A percentile compares a stretch with the other conserved stretches of the same genome.
Conservation (phyloP, 2,329 filamentous ascomycete genomes). For the Apiospora sp. region DNA sequence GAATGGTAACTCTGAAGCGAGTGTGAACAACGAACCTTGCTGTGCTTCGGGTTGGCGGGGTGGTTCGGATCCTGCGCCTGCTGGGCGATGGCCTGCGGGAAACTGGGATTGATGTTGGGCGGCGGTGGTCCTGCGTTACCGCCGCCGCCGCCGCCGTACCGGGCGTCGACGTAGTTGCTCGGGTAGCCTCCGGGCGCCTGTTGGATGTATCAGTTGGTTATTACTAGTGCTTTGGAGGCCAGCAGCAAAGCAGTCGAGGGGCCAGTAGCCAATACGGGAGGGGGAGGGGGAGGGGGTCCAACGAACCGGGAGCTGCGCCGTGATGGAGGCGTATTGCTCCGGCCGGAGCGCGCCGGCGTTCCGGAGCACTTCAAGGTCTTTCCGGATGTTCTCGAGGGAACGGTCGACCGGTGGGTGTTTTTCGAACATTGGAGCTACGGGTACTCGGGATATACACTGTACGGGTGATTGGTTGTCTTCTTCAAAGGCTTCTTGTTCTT, state of each 20-base stretch:
- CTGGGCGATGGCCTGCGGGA: slow-evolving; percentile 22
- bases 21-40: too few species aligned
- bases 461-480: not conserved
- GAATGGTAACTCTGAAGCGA: too few species aligned
- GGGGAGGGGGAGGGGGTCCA: not conserved
- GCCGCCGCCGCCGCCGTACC: slow-evolving; percentile 4
- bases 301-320: slow-evolving; percentile 19
- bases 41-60: slow-evolving; percentile 20
- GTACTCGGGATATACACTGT: too few species aligned
- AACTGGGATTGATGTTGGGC: not conserved
- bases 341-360: slow-evolving; percentile 17
- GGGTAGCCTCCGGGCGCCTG: slow-evolving; percentile 16
- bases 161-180: slow-evolving; percentile 10
- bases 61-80: slow-evolving; percentile 22
- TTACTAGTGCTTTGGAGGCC: not conserved
- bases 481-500: too few species aligned
- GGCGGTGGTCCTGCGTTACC: not conserved
- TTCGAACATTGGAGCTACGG: not conserved
- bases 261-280: too few species aligned
- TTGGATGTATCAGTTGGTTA: not conserved
- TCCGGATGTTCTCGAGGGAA: slow-evolving; percentile 11
- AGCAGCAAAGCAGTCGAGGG: not conserved
- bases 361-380: slow-evolving; percentile 7
- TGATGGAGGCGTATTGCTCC: slow-evolving; percentile 19
- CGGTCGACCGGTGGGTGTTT: not conserved